Conservation (phyloP, 2,329 filamentous ascomycete species). For the Mycosphaerella arachidis region DNA sequence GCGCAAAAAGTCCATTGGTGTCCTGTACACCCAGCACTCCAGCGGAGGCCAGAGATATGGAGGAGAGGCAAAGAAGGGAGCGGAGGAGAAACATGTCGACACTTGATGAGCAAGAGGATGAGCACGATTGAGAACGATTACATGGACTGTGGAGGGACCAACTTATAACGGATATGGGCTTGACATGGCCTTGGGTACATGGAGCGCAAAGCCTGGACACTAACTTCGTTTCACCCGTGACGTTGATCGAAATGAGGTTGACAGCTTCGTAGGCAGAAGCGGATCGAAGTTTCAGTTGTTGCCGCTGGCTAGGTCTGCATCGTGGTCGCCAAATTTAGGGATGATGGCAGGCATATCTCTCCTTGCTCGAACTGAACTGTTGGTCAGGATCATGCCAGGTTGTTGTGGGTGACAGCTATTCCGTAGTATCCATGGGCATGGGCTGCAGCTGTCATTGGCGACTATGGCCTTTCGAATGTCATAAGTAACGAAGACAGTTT, state of each 20-base stretch:
- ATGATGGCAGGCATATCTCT: neutral
- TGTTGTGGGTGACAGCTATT: too few relatives aligned
- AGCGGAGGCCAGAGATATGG: neutral
- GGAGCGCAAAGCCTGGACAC: neutral
- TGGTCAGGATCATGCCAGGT: too few relatives aligned
- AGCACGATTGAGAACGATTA: neutral
- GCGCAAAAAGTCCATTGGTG: neutral
- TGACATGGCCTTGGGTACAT: neutral
- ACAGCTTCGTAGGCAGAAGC: neutral
- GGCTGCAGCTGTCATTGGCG: too few relatives aligned
- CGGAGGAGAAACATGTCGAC: neutral
- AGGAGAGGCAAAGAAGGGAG: neutral
- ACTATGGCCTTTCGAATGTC: too few relatives aligned
- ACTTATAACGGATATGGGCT: neutral
- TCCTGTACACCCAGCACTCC: neutral
- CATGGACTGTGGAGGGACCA: neutral
- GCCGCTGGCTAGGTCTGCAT: neutral
- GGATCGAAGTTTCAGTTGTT: neutral
- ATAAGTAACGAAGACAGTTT: too few relatives aligned
- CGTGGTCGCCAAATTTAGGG: neutral
- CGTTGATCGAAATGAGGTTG: neutral
- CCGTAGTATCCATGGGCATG: too few relatives aligned
- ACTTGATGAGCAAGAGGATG: neutral
- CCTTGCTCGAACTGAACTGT: too few relatives aligned
- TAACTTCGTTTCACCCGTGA: neutral